These are phyloP conservation scores for Anastatica hierochuntica DNA, from an alignment of 345 rosid genomes.

Conservation along the genomic window DNA sequence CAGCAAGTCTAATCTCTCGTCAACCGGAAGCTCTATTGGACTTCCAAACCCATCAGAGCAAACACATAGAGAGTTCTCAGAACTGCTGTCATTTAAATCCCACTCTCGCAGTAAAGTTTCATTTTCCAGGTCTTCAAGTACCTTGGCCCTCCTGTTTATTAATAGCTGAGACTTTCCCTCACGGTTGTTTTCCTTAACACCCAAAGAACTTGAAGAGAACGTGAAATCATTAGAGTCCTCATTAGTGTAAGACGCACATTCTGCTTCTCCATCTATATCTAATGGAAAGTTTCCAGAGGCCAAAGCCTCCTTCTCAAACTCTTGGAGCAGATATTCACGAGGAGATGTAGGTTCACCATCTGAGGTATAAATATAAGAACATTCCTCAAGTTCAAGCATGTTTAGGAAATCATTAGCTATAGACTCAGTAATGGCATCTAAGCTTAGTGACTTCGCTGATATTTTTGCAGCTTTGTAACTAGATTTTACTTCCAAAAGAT, in stretches of 20 bases:
- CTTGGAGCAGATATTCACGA: slow-evolving; percentile 56
- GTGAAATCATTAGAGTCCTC: slow-evolving; percentile 32
- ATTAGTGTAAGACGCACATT: slow-evolving; percentile 10
- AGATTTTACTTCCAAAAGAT: slow-evolving; percentile 31
- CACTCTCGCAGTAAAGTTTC: slow-evolving; percentile 53
- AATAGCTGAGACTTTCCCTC: slow-evolving; percentile 25
- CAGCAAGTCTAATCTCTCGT: slow-evolving; percentile 28
- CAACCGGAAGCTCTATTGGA: slow-evolving; percentile 49
- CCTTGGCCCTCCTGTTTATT: slow-evolving; percentile 34
- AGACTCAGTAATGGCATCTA: slow-evolving; percentile 52
- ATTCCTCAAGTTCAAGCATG: slow-evolving; percentile 45
- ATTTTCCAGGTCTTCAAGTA: slow-evolving; percentile 60
- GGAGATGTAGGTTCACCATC: slow-evolving; percentile 67
- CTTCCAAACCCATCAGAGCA: slow-evolving; percentile 77
- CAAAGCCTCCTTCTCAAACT: slow-evolving; percentile 65
- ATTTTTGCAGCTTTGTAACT: slow-evolving; percentile 31
- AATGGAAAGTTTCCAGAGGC: slow-evolving; percentile 37
- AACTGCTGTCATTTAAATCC: slow-evolving; percentile 50
- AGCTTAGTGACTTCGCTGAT: slow-evolving; percentile 38
- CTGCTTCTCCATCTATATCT: slow-evolving; percentile 27
- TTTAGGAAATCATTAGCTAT: slow-evolving; percentile 62
- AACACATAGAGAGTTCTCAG: slow-evolving; percentile 30
- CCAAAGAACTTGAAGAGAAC: slow-evolving; percentile 26
- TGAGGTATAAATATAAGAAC: slow-evolving; percentile 29
- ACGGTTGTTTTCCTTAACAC: slow-evolving; percentile 29